Conservation (phyloP, 495 filamentous ascomycete species). For the Hyaloscypha finlandica region DNA sequence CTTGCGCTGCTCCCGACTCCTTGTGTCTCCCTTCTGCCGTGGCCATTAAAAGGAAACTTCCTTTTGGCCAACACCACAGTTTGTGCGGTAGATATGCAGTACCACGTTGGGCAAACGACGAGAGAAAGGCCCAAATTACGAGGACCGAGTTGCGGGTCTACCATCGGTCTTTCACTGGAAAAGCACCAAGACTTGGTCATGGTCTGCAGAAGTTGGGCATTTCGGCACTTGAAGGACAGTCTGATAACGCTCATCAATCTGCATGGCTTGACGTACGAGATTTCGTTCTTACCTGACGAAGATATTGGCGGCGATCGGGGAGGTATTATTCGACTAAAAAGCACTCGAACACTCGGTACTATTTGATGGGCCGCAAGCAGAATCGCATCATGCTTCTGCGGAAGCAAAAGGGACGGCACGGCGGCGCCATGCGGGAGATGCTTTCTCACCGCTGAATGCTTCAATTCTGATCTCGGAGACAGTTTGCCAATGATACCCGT, state of each 20-base stretch:
- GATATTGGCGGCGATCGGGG: neutral
- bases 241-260: conserved; percentile 8
- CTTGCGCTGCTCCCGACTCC: neutral
- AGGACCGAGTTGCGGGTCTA: neutral
- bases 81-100: conserved; percentile 14
- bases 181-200: neutral
- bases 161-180: conserved; percentile 4
- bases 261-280: conserved; percentile 5
- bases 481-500: conserved; percentile 10
- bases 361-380: neutral
- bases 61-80: neutral
- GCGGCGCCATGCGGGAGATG: neutral
- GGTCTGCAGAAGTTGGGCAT: neutral
- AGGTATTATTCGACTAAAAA: conserved; percentile 7
- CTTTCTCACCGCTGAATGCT: conserved; percentile 21
- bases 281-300: neutral
- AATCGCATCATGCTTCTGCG: conserved; percentile 3
- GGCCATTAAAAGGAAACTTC: neutral
- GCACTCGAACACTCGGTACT: neutral
- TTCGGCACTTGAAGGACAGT: neutral
- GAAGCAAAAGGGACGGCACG: conserved; percentile 7
- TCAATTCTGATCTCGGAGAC: conserved; percentile 7
- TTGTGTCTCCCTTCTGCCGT: neutral
- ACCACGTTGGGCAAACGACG: conserved; percentile 19
- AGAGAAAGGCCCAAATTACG: neutral